Conservation (phyloP, 2,329 filamentous ascomycete genomes). For the Colletotrichum sp. region DNA sequence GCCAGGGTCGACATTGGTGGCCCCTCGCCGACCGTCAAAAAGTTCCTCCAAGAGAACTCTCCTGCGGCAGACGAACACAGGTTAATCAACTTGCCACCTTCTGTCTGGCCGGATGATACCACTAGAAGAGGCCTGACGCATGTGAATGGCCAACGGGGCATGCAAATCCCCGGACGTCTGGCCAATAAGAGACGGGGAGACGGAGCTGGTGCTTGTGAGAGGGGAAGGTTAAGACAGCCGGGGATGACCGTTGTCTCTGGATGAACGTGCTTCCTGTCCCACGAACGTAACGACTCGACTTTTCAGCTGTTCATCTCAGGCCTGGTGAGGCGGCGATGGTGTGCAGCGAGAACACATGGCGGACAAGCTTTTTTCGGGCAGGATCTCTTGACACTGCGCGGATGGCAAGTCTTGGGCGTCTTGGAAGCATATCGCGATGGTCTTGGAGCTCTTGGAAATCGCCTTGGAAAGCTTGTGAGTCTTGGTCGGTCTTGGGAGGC, state of each 20-base stretch:
- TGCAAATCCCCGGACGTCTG: neutral
- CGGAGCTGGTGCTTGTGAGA: neutral
- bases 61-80: neutral
- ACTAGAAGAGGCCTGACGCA: neutral
- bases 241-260: neutral
- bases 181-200: neutral
- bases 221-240: neutral
- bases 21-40: neutral
- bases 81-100: constrained; percentile 6
- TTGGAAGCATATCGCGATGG: neutral
- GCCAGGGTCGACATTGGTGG: neutral
- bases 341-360: neutral
- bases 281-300: neutral
- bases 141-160: neutral
- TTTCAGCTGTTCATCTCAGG: neutral
- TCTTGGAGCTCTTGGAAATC: constrained; percentile 1
- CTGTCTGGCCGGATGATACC: neutral
- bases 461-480: constrained; percentile 5
- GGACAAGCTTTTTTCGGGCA: constrained; percentile 7
- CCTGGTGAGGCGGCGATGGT: neutral
- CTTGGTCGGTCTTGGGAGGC: neutral
- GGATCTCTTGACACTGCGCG: constrained; percentile 8
- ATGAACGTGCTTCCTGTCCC: neutral
- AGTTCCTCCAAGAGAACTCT: constrained; percentile 3
- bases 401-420: constrained; percentile 13